Base-by-base conservation (phyloP, 2,329 filamentous ascomycete species). In the Pseudocercospora eumusae region DNA sequence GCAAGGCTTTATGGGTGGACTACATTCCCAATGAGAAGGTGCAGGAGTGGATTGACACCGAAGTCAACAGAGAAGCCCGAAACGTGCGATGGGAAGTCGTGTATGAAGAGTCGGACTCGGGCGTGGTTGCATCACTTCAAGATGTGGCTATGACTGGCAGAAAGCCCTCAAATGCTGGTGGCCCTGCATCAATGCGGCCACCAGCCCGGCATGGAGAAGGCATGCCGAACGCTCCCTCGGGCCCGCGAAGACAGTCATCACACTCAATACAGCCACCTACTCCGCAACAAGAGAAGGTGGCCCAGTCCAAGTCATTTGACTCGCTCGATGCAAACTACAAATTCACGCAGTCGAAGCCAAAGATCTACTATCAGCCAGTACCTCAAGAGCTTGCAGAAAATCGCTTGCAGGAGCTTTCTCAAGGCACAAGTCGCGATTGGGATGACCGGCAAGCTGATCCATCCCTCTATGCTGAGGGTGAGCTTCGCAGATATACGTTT, bases 1-100 rank as follows among this genome's bases (percentile, higher is more conserved):
- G 95, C 31, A 96, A 95, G 74, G 83, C 87, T 0, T 82, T 98
- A 0, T 96, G 89, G 85, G 91, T 91, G 3, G 95, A 99, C 74
- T 98, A 95, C 74, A 83, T 98, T 20, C 93, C 93, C 0, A 84
- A 89, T 18, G 86, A 91, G 25, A 85, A 86, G 66, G 83, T 96
- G 3, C 49, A 58, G 25, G 83, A 84, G 23, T 98, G 92, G 92
- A 88, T 96, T 62, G 82, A 85, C 7, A 82, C 78, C 44, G 91
- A 96, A 67, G 79, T 56, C 62, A 75, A 73, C 75, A 78, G 57
- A 75, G 74, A 73, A 71, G 69, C 71, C 28, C 47, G 47, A 10
- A 70, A 66, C 1, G 81, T 87, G 10, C 78, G 81, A 23, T 96
- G 89, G 86, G 90, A 93, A 75, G 85, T 96, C 6, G 76, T 82